Conservation (phyloP, 1,284 basidiomycete species). For the Schizopora paradoxa region DNA sequence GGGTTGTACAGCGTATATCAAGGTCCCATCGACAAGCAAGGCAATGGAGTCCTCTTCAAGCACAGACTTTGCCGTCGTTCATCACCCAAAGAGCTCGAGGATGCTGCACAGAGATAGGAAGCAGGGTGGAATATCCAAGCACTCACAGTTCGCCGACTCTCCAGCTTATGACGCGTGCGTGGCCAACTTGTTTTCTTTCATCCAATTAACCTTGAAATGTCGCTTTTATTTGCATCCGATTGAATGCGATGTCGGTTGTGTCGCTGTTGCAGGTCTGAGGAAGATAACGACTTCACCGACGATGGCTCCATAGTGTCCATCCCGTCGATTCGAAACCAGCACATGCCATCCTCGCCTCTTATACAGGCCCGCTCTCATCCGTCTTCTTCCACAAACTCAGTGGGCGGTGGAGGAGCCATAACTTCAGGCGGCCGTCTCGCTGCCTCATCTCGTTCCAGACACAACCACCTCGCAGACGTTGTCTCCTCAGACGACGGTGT, state of each 20-base stretch:
- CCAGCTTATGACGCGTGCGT: conserved; percentile 18
- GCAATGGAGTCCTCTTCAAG: too few relatives aligned
- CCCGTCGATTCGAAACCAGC: conserved; percentile 26
- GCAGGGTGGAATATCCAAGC: conserved; percentile 9
- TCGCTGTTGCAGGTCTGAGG: conserved; percentile 67
- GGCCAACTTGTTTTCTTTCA: too few relatives aligned
- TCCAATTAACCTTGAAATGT: too few relatives aligned
- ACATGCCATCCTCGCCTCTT: conserved; percentile 27
- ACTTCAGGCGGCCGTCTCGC: too few relatives aligned
- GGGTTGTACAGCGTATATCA: too few relatives aligned
- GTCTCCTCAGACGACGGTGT: conserved; percentile 68
- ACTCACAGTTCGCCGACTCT: conserved; percentile 14
- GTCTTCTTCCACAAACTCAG: conserved; percentile 18
- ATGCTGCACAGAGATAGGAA: conserved; percentile 15
- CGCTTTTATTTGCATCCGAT: too few relatives aligned
- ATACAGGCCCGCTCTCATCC: conserved; percentile 24
- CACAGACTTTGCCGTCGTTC: too few relatives aligned
- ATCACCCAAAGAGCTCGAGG: too few relatives aligned
- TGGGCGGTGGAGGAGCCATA: conserved; percentile 11
- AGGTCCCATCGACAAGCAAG: too few relatives aligned
- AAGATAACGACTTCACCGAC: conserved; percentile 81
- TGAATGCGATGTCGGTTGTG: too few relatives aligned
- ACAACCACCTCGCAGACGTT: conserved; percentile 50
- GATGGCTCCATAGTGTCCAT: conserved; percentile 53
- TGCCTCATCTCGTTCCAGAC: conserved; percentile 6